These are phyloP conservation scores for Cinchona pubescens DNA, from an alignment of 257 asterid genomes.

Conservation along the genomic window DNA sequence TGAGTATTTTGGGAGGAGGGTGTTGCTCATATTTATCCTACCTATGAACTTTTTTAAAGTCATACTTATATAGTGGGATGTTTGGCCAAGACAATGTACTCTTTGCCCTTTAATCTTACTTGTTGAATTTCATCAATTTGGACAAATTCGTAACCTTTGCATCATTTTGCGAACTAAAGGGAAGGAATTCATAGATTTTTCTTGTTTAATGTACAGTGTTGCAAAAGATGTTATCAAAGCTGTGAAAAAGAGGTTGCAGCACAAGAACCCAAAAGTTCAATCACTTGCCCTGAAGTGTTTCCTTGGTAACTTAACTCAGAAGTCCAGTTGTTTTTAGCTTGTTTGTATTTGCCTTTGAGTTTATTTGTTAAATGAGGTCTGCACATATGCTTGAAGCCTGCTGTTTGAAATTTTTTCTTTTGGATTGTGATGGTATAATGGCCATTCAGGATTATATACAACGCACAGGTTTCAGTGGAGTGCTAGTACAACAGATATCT, in stretches of 20 bases:
- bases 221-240: conserved; percentile 86
- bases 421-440: too few species aligned
- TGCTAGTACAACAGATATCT: too few species aligned
- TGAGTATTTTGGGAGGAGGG: background rate
- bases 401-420: too few species aligned
- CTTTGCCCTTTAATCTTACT: background rate
- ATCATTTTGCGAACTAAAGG: background rate
- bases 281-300: conserved; percentile 82
- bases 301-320: too few species aligned
- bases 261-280: conserved; percentile 91
- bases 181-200: background rate
- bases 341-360: too few species aligned
- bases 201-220: conserved; percentile 37
- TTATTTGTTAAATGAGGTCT: too few species aligned
- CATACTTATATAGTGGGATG: background rate
- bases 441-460: too few species aligned
- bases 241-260: conserved; percentile 85
- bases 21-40: background rate
- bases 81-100: background rate
- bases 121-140: background rate
- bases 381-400: too few species aligned
- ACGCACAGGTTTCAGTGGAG: too few species aligned
- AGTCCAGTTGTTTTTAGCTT: too few species aligned
- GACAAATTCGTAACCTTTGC: background rate
- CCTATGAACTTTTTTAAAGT: background rate